These are phyloP conservation scores for Citrullus colocynthis DNA, from an alignment of 306 rosid genomes.

Conservation along the genomic window DNA sequence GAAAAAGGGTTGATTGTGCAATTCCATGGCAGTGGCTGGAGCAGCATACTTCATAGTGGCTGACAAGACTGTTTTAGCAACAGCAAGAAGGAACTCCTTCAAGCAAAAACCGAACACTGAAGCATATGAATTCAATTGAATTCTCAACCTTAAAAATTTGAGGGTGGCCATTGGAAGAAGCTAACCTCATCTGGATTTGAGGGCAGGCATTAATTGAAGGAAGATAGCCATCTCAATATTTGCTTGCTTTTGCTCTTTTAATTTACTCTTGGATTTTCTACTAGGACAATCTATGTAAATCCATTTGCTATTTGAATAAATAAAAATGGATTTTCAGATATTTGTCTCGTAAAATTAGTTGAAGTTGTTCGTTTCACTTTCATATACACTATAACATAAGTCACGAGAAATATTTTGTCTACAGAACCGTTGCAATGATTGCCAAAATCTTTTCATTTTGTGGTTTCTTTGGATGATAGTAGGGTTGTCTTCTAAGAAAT, in stretches of 20 bases:
- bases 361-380: too few species aligned
- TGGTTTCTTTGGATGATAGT: not conserved
- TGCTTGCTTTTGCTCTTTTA: not conserved
- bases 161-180: not conserved
- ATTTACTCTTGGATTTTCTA: not conserved
- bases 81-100: constrained; percentile 93
- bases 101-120: constrained; percentile 24
- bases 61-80: constrained; percentile 88
- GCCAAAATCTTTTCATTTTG: not conserved
- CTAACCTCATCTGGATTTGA: not conserved
- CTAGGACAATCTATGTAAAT: not conserved
- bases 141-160: not conserved
- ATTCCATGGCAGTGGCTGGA: constrained; percentile 64
- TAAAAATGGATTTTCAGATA: not conserved
- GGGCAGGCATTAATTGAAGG: not conserved
- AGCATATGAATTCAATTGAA: constrained; percentile 15
- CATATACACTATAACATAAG: not conserved
- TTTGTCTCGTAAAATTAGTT: not conserved
- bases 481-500: not conserved
- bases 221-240: not conserved
- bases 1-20: not conserved
- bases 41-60: constrained; percentile 98
- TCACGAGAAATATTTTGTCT: not conserved
- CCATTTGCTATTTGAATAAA: not conserved
- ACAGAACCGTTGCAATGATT: too few species aligned